These are phyloP conservation scores for Podospora pseudoanserina DNA, from an alignment of 495 filamentous ascomycete species.

Conservation along the genomic window DNA sequence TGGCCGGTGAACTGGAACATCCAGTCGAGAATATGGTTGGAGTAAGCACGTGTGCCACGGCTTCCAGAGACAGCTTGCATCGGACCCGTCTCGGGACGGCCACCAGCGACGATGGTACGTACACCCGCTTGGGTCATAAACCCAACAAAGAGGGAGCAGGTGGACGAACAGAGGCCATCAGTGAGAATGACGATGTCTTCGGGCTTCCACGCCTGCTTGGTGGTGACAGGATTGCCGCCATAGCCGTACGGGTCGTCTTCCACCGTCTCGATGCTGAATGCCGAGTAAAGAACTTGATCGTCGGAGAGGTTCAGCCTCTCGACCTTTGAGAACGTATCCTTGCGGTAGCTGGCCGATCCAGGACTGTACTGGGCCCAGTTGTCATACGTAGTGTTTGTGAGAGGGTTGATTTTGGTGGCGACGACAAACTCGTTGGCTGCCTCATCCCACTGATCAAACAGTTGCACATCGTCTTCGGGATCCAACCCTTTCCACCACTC, in stretches of 20 bases:
- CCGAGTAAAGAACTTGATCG: conserved; percentile 15
- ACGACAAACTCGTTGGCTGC: conserved; percentile 40
- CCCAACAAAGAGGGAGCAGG: conserved; percentile 56
- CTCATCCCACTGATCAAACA: conserved; percentile 1
- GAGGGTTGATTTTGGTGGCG: conserved; percentile 40
- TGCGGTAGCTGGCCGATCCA: conserved; percentile 42
- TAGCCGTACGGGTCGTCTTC: conserved; percentile 43
- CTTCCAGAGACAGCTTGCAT: conserved; percentile 60
- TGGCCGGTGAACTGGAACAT: conserved; percentile 27
- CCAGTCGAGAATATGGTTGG: conserved; percentile 25
- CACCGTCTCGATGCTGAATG: neutral
- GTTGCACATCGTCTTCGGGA: neutral
- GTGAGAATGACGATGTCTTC: conserved; percentile 49
- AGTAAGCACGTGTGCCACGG: conserved; percentile 40
- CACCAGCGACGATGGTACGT: conserved; percentile 57
- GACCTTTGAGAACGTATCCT: conserved; percentile 45
- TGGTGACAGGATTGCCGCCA: conserved; percentile 19
- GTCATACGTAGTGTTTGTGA: conserved; percentile 43
- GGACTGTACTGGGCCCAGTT: conserved; percentile 52
- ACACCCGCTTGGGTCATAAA: conserved; percentile 56
- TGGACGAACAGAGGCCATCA: conserved; percentile 56
- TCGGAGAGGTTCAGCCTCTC: conserved; percentile 48
- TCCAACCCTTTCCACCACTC: conserved; percentile 27
- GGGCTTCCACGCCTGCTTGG: conserved; percentile 41
- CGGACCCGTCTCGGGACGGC: conserved; percentile 45